Base-by-base conservation (phyloP, 2,329 filamentous ascomycete genomes). In the Macrophomina phaseolina region DNA sequence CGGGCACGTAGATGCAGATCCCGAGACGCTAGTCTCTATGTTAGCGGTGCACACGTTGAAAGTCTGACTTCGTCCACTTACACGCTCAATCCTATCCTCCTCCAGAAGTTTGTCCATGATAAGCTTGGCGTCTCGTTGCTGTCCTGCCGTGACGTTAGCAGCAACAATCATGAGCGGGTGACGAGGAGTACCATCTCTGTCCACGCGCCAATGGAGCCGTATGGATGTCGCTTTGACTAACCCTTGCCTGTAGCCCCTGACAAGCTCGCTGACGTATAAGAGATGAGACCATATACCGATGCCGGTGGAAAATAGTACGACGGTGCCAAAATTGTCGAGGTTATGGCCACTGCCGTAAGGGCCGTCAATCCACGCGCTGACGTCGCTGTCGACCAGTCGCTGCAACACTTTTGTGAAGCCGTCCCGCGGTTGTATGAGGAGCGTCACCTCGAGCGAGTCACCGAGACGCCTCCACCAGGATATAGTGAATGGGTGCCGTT, bases 401-500 rank as follows among this genome's bases (percentile, higher is more conserved):
- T 67, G 52, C 23, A 69, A 38, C 18, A 30, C 40, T 23, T 40
- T 68, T 4, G 68, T 71, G 14, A 71, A 71, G 38, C 69, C 64
- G 42, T 28, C n/a, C 49, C n/a, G 49, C 9, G 66, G 66, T 49
- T 70, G 23, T 18, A 71, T 69, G 18, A 28, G 45, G 4, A 48
- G 45, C 0, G 12, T 14, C 16, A 71, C 18, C 40, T 70, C 18
- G 12, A 71, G 66, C 2, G 23, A 58, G 5, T 12, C 64, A 48
- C 67, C 55, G 6, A 48, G 49, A 48, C 3, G 45, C 14, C 62
- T 55, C 3, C 23, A 65, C 18, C 23, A 42, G 38, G 38, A 45
- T 16, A 71, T 67, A 18, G 69, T 70, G 23, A 71, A 70, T 5
- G 95, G 68, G 32, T 71, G 63, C 46, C 68, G 68, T 65, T 71